Evolutionary conservation across 2,329 filamentous ascomycete species (phyloP).

Genomic region (Raffaelea albimanens): DNA sequence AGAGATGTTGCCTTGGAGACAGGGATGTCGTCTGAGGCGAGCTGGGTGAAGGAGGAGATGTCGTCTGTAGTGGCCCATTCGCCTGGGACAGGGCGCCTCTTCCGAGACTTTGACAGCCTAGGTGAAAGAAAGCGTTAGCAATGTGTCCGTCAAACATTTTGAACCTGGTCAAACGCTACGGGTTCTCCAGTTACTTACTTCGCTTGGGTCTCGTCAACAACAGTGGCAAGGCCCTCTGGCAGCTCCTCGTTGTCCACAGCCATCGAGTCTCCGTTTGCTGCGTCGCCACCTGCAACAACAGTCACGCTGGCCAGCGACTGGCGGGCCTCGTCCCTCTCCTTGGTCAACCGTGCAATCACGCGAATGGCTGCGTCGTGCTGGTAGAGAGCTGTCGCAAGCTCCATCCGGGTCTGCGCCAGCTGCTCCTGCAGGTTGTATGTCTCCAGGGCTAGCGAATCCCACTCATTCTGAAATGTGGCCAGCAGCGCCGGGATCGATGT

Average conservation of each 20-base stretch:
- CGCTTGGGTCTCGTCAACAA: slow-evolving; percentile 72
- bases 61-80: slow-evolving; percentile 74
- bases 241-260: slow-evolving; percentile 76
- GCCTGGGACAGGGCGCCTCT: slow-evolving; percentile 78
- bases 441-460: slow-evolving; percentile 88
- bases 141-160: no score
- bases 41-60: slow-evolving; percentile 42
- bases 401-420: slow-evolving; percentile 79
- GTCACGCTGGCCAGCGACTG: slow-evolving; percentile 81
- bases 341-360: slow-evolving; percentile 84
- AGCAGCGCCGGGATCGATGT: slow-evolving; percentile 94
- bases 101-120: slow-evolving; percentile 78
- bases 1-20: slow-evolving; percentile 41
- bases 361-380: slow-evolving; percentile 95
- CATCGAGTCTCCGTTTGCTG: slow-evolving; percentile 62
- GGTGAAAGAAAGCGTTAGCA: slow-evolving; percentile 3
- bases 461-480: slow-evolving; percentile 94
- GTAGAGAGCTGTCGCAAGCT: slow-evolving; percentile 87
- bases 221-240: slow-evolving; percentile 58
- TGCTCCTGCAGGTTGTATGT: slow-evolving; percentile 87
- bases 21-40: slow-evolving; percentile 34
- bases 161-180: no score
- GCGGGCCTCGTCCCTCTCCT: slow-evolving; percentile 84
- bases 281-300: slow-evolving; percentile 42
- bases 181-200: slow-evolving; percentile 45